These are phyloP conservation scores for Penicillium sp. DNA, from an alignment of 2,329 filamentous ascomycete genomes.

Conservation along the genomic window DNA sequence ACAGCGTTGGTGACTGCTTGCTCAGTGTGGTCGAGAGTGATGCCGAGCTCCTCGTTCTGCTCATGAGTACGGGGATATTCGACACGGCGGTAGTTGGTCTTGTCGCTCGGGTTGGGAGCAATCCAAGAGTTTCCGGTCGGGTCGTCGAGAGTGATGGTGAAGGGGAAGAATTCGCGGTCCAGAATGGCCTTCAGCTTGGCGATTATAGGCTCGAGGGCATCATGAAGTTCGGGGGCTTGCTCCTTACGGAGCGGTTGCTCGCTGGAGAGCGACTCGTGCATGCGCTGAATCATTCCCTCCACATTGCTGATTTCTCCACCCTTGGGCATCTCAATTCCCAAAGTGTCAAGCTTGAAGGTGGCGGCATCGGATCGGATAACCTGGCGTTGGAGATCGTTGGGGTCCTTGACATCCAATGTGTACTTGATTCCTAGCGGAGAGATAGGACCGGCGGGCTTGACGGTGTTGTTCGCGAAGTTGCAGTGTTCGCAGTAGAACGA, in stretches of 20 bases:
- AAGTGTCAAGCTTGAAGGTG: conserved; percentile 76
- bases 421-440: conserved; percentile 66
- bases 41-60: conserved; percentile 80
- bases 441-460: conserved; percentile 80
- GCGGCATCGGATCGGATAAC: conserved; percentile 90
- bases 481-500: conserved; percentile 92
- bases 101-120: conserved; percentile 67
- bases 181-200: conserved; percentile 70
- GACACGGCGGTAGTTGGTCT: conserved; percentile 79
- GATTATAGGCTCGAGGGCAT: conserved; percentile 73
- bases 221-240: conserved; percentile 68
- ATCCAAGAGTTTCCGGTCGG: conserved; percentile 96
- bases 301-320: conserved; percentile 91
- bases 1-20: conserved; percentile 26
- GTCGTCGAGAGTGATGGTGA: conserved; percentile 83
- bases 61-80: conserved; percentile 77
- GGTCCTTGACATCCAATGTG: conserved; percentile 67
- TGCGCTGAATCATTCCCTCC: conserved; percentile 74
- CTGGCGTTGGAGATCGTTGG: conserved; percentile 73
- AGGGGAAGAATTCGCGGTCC: conserved; percentile 71
- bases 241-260: conserved; percentile 78
- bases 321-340: conserved; percentile 88
- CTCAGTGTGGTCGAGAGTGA: conserved; percentile 46
- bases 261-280: conserved; percentile 72
- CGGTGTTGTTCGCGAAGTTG: conserved; percentile 82